Percentiles rank a stretch among this genome's conserved stretches.
These are phyloP conservation scores for Fusarium penzigii DNA, from an alignment of 2,329 filamentous ascomycete genomes.

Conservation along the genomic window DNA sequence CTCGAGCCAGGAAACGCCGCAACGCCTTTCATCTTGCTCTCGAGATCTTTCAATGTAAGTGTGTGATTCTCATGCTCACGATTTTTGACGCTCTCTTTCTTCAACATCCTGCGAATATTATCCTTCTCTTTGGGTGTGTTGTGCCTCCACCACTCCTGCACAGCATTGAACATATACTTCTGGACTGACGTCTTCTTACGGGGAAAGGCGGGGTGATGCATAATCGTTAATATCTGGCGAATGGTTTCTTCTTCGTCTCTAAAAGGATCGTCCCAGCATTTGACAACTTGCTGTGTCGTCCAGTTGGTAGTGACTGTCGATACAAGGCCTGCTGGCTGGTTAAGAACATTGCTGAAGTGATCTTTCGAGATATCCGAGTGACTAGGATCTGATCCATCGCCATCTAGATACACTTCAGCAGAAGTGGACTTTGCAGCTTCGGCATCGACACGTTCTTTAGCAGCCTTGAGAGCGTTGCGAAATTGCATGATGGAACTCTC, in stretches of 20 bases:
- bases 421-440: slow-evolving; percentile 53
- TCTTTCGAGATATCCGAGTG: slow-evolving; percentile 80
- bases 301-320: slow-evolving; percentile 33
- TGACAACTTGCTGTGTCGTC: slow-evolving; percentile 30
- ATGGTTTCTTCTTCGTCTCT: slow-evolving; percentile 72
- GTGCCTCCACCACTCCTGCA: slow-evolving; percentile 73
- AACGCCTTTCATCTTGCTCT: slow-evolving; percentile 25
- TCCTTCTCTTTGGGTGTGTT: slow-evolving; percentile 22
- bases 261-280: slow-evolving; percentile 69
- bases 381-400: slow-evolving; percentile 74
- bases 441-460: slow-evolving; percentile 31
- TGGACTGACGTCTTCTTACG: slow-evolving; percentile 70
- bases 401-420: slow-evolving; percentile 66
- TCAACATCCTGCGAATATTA: slow-evolving; percentile 25
- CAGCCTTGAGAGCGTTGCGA: slow-evolving; percentile 66
- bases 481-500: slow-evolving; percentile 83
- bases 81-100: slow-evolving; percentile 27
- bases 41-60: slow-evolving; percentile 26
- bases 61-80: slow-evolving; percentile 32
- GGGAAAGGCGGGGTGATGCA: slow-evolving; percentile 83
- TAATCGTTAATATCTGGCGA: slow-evolving; percentile 71
- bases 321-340: slow-evolving; percentile 29
- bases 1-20: slow-evolving; percentile 29
- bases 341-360: slow-evolving; percentile 71
- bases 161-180: slow-evolving; percentile 77